Conservation (phyloP, 768 basidiomycete species). For the Naganishia friedmannii region DNA sequence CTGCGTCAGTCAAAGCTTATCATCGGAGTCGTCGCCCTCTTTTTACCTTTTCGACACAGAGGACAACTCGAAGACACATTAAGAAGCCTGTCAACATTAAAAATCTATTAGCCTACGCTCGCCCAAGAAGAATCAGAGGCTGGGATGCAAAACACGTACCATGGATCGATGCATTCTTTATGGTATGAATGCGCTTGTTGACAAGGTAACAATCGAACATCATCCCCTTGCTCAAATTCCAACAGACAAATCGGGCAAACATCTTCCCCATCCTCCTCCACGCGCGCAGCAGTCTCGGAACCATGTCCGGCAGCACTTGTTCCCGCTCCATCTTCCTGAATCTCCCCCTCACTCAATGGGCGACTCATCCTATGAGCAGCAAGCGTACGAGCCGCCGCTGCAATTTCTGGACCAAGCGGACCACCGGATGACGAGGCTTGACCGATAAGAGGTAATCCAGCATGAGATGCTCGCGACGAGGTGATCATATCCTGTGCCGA, state of each 20-base stretch:
- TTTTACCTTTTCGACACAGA: conserved; percentile 79
- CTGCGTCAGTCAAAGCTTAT: background rate
- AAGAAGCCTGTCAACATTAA: conserved; percentile 65
- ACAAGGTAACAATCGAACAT: conserved; percentile 83
- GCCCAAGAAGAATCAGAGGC: background rate
- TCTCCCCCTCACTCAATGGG: background rate
- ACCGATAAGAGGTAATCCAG: background rate
- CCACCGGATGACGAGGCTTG: background rate
- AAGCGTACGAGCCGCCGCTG: conserved; percentile 29
- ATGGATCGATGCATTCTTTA: conserved; percentile 79
- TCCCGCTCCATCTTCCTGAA: background rate
- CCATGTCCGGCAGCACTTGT: background rate
- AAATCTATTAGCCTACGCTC: conserved; percentile 2
- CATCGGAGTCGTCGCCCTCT: background rate
- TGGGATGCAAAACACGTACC: conserved; percentile 35
- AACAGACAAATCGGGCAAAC: conserved; percentile 93
- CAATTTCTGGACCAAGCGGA: conserved; percentile 28
- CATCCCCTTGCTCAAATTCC: conserved; percentile 91
- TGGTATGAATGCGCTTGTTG: conserved; percentile 89
- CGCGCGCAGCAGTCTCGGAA: background rate
- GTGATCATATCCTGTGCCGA: conserved; percentile 21
- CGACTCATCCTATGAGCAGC: conserved; percentile 20
- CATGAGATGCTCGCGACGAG: conserved; percentile 12
- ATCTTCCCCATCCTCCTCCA: conserved; percentile 68
- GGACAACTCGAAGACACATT: conserved; percentile 87